Evolutionary conservation across 352 stramenopile species (phyloP).

Genomic region (Pythium guiyangense): DNA sequence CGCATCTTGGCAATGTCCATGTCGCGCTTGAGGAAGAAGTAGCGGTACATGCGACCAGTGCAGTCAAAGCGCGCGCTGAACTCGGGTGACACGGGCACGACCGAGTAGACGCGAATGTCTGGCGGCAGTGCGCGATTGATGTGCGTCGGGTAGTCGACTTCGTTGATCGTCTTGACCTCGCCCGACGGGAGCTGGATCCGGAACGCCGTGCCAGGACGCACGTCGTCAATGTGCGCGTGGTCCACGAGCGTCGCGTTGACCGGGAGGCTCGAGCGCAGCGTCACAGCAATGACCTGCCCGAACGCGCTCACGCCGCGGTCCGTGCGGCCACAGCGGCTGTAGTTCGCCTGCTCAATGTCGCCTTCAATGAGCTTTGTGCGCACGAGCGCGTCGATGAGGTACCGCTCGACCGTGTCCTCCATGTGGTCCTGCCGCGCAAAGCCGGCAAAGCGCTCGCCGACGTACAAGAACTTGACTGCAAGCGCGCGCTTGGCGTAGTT

Average conservation of each 20-base stretch:
- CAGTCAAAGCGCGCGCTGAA: slow-evolving; percentile 97
- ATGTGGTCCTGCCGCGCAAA: slow-evolving; percentile 86
- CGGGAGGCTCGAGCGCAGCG: slow-evolving; percentile 74
- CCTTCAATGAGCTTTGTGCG: slow-evolving; percentile 88
- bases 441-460: slow-evolving; percentile 86
- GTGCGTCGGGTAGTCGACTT: slow-evolving; percentile 95
- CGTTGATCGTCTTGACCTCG: slow-evolving; percentile 69
- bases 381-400: slow-evolving; percentile 92
- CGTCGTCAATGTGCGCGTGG: slow-evolving; percentile 56
- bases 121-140: slow-evolving; percentile 95
- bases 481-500: slow-evolving; percentile 73
- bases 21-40: slow-evolving; percentile 92
- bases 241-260: slow-evolving; percentile 58
- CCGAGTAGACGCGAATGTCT: slow-evolving; percentile 82
- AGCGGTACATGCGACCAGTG: slow-evolving; percentile 93
- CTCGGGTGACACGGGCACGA: slow-evolving; percentile 64
- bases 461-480: slow-evolving; percentile 83
- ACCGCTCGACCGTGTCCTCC: slow-evolving; percentile 92
- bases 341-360: slow-evolving; percentile 74
- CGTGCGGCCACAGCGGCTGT: slow-evolving; percentile 96
- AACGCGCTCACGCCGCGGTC: slow-evolving; percentile 94
- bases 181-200: slow-evolving; percentile 51
- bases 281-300: slow-evolving; percentile 70
- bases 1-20: slow-evolving; percentile 86
- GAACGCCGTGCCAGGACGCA: slow-evolving; percentile 56